phyloP scores from a whole-genome alignment of 495 filamentous ascomycete genomes.

The Apodospora peruviana region DNA sequence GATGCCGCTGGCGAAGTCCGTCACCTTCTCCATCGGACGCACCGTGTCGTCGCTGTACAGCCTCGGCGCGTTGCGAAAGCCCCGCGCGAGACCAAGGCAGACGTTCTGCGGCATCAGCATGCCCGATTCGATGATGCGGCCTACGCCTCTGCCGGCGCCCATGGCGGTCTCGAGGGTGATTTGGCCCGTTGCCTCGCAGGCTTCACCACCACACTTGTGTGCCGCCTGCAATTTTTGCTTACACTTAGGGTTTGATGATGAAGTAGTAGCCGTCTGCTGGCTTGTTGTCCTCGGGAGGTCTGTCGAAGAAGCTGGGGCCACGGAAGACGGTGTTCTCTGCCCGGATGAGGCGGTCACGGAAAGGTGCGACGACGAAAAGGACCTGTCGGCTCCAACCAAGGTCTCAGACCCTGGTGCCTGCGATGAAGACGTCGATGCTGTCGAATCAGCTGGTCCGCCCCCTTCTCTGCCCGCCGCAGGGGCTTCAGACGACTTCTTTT shows the following conservation, averaged over 20 bases:
- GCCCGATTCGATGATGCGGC: conserved; percentile 63
- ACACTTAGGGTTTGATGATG: neutral
- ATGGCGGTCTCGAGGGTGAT: conserved; percentile 49
- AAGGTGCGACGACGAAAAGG: neutral
- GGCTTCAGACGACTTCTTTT: conserved; percentile 6
- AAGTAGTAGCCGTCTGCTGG: neutral
- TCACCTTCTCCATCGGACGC: conserved; percentile 62
- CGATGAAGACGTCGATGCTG: neutral
- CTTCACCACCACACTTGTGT: too few species aligned
- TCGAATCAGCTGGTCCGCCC: neutral
- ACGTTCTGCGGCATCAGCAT: conserved; percentile 76
- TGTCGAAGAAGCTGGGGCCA: too few species aligned
- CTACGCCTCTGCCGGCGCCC: conserved; percentile 56
- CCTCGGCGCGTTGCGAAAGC: conserved; percentile 79
- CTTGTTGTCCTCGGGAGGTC: neutral
- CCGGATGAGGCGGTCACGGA: neutral
- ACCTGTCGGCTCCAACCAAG: neutral
- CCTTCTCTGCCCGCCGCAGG: neutral
- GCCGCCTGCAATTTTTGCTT: neutral
- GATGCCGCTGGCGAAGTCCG: conserved; percentile 60
- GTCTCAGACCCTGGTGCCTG: neutral
- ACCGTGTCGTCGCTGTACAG: conserved; percentile 75
- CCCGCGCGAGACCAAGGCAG: conserved; percentile 68
- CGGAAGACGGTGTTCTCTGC: too few species aligned
- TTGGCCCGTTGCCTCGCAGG: neutral